Evolutionary conservation across 108 stramenopile species (phyloP), one percentile per base, ranked within the genome.

Genomic region (Cyclostephanos tholiformis): DNA sequence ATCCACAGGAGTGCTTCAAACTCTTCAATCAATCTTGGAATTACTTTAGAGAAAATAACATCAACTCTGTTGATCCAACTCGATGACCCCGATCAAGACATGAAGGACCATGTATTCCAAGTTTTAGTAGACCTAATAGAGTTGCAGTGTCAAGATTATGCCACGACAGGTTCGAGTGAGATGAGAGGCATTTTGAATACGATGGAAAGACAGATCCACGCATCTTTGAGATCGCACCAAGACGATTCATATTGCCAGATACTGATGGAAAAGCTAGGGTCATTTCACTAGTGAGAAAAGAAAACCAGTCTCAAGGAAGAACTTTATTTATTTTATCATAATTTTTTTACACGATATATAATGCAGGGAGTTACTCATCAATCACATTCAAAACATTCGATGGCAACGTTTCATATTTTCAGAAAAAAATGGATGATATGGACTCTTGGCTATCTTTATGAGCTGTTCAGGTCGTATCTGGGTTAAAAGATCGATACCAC

Each of bases 51-150:
- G 46, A 63, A 48, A 11, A 73, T 80, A 20, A 29, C 68, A 2
- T 49, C 72, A 9, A 69, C 55, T 29, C 73, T 80, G 0, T 52
- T 74, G 20, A 48, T 80, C 4, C 51, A 73, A 11, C 49, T 80
- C 23, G 79, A 74, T 39, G 79, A 80, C 29, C 63, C 72, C 50
- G 63, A 80, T 1, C 17, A 49, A 49, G 68, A 74, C 2, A 30
- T 80, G 0, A 66, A 60, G 50, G 20, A 69, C 17, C 44, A 69
- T 13, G 61, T 71, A 43, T 60, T 64, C 56, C 48, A 44, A 60
- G 68, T 69, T 13, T 49, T 77, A 63, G 20, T 27, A 36, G 23
- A 14, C 19, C 14, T 64, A 29, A 39, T 56, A 26, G 50, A 64
- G 23, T 59, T 69, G 36, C 46, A 51, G 29, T 36, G 20, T 30